These are phyloP conservation scores for Ophiostoma tasmaniense DNA, from an alignment of 2,329 filamentous ascomycete genomes.

Conservation along the genomic window DNA sequence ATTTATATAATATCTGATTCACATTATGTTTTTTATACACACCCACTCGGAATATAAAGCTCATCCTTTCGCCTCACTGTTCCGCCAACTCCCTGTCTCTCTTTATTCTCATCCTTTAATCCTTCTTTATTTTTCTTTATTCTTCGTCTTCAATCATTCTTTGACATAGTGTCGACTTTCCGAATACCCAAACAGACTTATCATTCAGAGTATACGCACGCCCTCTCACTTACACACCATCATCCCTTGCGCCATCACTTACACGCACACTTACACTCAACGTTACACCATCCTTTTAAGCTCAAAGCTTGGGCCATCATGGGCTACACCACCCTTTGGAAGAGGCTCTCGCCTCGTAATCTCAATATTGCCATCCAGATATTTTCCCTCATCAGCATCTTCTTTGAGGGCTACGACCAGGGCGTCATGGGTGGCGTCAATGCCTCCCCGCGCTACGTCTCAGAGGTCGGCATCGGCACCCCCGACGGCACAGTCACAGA, in stretches of 20 bases:
- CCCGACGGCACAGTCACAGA: constrained; percentile 39
- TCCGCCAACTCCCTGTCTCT: background rate
- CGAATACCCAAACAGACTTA: background rate
- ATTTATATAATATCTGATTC: background rate
- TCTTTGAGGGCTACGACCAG: constrained; percentile 44
- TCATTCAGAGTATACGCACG: background rate
- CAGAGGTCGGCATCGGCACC: constrained; percentile 37
- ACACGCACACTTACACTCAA: background rate
- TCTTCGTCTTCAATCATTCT: no score
- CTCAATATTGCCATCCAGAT: constrained; percentile 32
- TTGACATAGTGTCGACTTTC: background rate
- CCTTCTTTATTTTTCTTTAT: no score
- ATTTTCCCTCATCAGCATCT: constrained; percentile 27
- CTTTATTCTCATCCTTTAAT: background rate
- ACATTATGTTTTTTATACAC: background rate
- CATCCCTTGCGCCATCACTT: background rate
- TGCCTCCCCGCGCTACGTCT: constrained; percentile 32
- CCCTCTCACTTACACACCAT: background rate
- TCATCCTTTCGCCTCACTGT: background rate
- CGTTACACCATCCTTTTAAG: constrained; percentile 5
- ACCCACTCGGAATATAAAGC: background rate
- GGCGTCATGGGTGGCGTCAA: constrained; percentile 47
- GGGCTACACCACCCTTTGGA: constrained; percentile 35
- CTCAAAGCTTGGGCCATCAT: constrained; percentile 23
- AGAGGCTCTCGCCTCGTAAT: constrained; percentile 33